Evolutionary conservation across 129 eudicot species (phyloP).

Genomic region (Artemisia argyi): DNA sequence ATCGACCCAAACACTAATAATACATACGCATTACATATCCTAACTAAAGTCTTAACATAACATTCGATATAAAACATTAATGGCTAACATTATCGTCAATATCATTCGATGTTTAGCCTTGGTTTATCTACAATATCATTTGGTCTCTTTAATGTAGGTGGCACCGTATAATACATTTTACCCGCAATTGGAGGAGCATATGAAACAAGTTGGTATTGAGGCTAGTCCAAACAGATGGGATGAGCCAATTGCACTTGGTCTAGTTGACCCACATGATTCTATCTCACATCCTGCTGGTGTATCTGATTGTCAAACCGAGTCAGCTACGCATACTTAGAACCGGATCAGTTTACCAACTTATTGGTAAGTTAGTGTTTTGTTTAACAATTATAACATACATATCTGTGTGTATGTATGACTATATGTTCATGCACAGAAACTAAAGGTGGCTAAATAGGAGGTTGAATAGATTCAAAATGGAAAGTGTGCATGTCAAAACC

Average conservation of each 20-base stretch:
- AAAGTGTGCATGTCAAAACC: no score
- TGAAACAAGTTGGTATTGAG: conserved; percentile 86
- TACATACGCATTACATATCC: no score
- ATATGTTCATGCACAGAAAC: not conserved
- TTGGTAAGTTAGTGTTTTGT: conserved; percentile 47
- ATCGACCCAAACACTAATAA: no score
- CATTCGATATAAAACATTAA: no score
- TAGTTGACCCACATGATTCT: conserved; percentile 42
- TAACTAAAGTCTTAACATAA: no score
- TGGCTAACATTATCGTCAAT: no score
- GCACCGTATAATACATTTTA: conserved; percentile 98
- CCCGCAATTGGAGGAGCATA: conserved; percentile 75
- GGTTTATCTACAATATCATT: no score
- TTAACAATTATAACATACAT: not conserved
- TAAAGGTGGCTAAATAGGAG: no score
- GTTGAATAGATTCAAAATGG: no score
- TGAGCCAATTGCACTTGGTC: conserved; percentile 41
- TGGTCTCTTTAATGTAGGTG: conserved; percentile 46
- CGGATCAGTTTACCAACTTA: conserved; percentile 82
- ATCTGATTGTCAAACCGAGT: conserved; percentile 41
- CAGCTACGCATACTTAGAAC: conserved; percentile 78
- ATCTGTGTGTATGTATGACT: not conserved
- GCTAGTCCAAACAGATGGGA: conserved; percentile 75
- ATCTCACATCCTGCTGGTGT: conserved; percentile 46
- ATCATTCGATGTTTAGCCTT: no score